Conservation (phyloP, 495 filamentous ascomycete species). For the Tuber brumale region DNA sequence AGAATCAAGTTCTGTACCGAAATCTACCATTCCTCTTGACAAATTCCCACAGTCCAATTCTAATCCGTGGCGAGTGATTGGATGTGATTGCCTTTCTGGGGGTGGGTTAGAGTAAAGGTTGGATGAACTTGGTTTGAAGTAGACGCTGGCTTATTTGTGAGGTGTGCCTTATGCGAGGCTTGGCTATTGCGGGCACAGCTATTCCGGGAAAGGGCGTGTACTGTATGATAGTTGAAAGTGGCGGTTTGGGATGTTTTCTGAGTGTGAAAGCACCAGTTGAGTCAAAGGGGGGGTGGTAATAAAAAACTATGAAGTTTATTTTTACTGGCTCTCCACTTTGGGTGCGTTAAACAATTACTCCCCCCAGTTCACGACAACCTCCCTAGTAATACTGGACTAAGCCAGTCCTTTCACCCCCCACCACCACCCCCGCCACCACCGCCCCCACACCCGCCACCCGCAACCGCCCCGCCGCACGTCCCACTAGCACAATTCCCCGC, state of each 20-base stretch:
- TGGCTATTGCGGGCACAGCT: not conserved
- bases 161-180: not conserved
- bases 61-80: not conserved
- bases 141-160: not conserved
- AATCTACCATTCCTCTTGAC: too few relatives aligned
- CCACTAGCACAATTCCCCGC: not conserved
- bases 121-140: not conserved
- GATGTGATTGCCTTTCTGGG: not conserved
- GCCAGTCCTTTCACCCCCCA: not conserved
- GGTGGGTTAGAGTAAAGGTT: too few relatives aligned
- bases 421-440: not conserved
- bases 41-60: too few relatives aligned
- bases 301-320: not conserved
- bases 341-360: not conserved
- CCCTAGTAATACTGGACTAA: not conserved
- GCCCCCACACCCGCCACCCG: not conserved
- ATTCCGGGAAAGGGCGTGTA: not conserved
- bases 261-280: not conserved
- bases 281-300: not conserved
- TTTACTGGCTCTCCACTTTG: not conserved
- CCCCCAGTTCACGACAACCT: not conserved
- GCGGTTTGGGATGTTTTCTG: not conserved
- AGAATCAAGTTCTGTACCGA: too few relatives aligned
- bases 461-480: not conserved
- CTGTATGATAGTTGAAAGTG: not conserved